A percentile compares a stretch with the other conserved stretches of the same genome.
phyloP scores from a whole-genome alignment of 2,329 filamentous ascomycete genomes.

The Penicillium carneum region DNA sequence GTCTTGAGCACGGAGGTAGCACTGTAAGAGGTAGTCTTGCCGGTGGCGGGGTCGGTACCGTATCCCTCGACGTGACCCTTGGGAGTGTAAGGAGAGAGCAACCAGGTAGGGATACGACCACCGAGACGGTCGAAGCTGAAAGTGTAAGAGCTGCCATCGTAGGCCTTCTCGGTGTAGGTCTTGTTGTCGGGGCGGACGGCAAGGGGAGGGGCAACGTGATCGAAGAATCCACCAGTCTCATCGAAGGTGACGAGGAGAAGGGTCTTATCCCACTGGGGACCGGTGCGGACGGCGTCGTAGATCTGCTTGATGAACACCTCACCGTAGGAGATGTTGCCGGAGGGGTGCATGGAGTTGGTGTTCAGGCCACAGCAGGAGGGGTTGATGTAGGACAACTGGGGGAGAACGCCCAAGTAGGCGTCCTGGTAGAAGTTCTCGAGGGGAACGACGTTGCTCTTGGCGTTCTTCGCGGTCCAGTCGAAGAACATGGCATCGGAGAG shows the following conservation, averaged over 20 bases:
- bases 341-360: slow-evolving; percentile 42
- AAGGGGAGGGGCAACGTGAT: slow-evolving; percentile 47
- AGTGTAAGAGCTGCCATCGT: slow-evolving; percentile 38
- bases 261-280: slow-evolving; percentile 48
- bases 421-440: slow-evolving; percentile 46
- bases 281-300: slow-evolving; percentile 47
- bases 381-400: slow-evolving; percentile 46
- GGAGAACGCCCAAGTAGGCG: slow-evolving; percentile 40
- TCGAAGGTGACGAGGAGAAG: slow-evolving; percentile 48
- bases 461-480: slow-evolving; percentile 40
- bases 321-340: slow-evolving; percentile 46
- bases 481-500: slow-evolving; percentile 41
- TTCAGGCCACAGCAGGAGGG: slow-evolving; percentile 47
- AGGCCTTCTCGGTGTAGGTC: slow-evolving; percentile 45
- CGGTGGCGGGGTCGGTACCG: slow-evolving; percentile 38
- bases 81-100: slow-evolving; percentile 40
- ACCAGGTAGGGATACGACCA: slow-evolving; percentile 43
- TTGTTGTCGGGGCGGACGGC: slow-evolving; percentile 46
- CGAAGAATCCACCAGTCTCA: slow-evolving; percentile 49
- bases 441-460: slow-evolving; percentile 38
- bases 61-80: slow-evolving; percentile 40
- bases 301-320: slow-evolving; percentile 49
- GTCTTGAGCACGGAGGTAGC: slow-evolving; percentile 45
- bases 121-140: slow-evolving; percentile 40
- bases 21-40: slow-evolving; percentile 37